phyloP scores from a whole-genome alignment of 73 alveolate genomes.

The Symbiodinium natans region DNA sequence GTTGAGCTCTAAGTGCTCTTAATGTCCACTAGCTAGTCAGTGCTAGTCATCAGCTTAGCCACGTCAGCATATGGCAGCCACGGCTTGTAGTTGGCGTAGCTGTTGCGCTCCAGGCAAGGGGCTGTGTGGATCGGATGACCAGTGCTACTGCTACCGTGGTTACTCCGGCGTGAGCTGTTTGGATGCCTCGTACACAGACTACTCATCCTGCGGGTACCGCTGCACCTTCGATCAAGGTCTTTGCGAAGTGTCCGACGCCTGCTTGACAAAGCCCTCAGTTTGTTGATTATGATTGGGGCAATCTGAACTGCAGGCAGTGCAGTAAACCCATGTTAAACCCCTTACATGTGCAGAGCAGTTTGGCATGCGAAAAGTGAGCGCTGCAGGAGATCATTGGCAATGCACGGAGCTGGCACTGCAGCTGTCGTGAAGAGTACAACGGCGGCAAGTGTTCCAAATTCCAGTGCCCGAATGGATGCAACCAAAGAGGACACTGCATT shows the following conservation, averaged over 20 bases:
- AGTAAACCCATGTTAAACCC: no score
- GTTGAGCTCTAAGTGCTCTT: no score
- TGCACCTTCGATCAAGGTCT: slow-evolving; percentile 86
- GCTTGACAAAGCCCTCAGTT: not conserved
- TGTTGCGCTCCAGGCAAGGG: slow-evolving; percentile 63
- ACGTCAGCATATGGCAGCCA: no score
- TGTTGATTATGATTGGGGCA: no score
- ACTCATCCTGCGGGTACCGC: slow-evolving; percentile 78
- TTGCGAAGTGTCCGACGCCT: slow-evolving; percentile 45
- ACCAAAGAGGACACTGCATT: slow-evolving; percentile 85
- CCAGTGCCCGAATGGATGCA: slow-evolving; percentile 84
- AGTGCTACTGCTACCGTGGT: slow-evolving; percentile 77
- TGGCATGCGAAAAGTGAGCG: not conserved
- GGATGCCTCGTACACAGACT: slow-evolving; percentile 73
- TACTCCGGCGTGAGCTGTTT: slow-evolving; percentile 65
- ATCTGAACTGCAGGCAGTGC: no score
- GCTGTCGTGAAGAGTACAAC: slow-evolving; percentile 70
- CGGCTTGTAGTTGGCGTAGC: no score
- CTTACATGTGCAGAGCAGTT: no score
- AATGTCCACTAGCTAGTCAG: no score
- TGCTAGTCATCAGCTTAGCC: no score
- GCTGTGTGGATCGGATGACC: slow-evolving; percentile 61
- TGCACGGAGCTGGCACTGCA: slow-evolving; percentile 75
- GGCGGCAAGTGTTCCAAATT: slow-evolving; percentile 78
- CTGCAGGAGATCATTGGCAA: slow-evolving; percentile 57